A percentile compares a stretch with the other conserved stretches of the same genome.
Evolutionary conservation across 352 stramenopile species (phyloP).

Genomic region (Phytopythium mirpurense): DNA sequence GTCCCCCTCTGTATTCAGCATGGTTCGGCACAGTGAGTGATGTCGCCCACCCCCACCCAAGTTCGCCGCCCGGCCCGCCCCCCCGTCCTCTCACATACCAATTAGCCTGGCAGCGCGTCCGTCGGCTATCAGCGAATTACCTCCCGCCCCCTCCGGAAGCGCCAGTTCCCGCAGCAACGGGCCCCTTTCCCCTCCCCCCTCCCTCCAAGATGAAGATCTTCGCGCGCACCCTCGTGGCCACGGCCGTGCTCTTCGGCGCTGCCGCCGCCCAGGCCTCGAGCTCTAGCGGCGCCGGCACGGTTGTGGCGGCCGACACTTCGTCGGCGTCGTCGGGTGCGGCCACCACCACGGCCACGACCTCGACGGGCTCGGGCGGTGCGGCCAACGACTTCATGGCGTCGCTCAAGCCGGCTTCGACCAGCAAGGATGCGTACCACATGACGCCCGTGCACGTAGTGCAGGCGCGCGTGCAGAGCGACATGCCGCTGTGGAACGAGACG

Average conservation of each 20-base stretch:
- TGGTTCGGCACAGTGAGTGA: too few relatives aligned
- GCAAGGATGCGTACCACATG: conserved; percentile 59
- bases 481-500: conserved; percentile 44
- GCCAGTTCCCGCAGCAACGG: background rate
- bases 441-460: conserved; percentile 64
- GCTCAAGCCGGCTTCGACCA: conserved; percentile 10
- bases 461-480: conserved; percentile 66
- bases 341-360: conserved; percentile 9
- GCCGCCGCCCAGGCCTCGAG: conserved; percentile 14
- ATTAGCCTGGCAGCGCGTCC: conserved; percentile 31
- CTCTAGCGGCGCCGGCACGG: conserved; percentile 23
- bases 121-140: conserved; percentile 26
- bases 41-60: too few relatives aligned
- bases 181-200: background rate
- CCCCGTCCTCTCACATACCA: conserved; percentile 16
- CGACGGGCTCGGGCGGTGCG: conserved; percentile 15
- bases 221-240: conserved; percentile 15
- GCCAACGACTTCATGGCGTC: conserved; percentile 36
- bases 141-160: conserved; percentile 1
- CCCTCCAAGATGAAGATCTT: conserved; percentile 27
- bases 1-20: too few relatives aligned
- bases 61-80: background rate
- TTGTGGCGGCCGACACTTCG: conserved; percentile 14
- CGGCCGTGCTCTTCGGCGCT: conserved; percentile 15
- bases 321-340: conserved; percentile 10